phyloP scores from a whole-genome alignment of 2,329 filamentous ascomycete species.

The Remersonia thermophila region DNA sequence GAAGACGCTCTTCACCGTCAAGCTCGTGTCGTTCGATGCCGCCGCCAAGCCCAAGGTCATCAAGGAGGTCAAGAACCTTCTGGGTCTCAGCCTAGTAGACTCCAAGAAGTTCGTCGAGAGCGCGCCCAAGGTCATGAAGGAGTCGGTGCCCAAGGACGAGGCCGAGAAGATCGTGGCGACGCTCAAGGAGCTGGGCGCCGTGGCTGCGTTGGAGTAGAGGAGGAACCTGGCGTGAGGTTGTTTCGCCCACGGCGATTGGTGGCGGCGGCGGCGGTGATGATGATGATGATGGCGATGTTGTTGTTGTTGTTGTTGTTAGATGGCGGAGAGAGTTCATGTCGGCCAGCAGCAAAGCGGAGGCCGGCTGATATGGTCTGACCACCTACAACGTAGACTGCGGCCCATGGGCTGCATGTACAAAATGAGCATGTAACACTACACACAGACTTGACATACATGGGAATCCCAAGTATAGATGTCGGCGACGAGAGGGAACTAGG shows the following conservation, averaged over 20 bases:
- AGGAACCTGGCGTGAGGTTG: too few relatives aligned
- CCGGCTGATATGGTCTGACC: neutral
- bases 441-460: constrained; percentile 9
- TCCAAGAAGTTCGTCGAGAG: constrained; percentile 99
- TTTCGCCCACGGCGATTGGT: too few relatives aligned
- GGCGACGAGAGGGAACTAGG: too few relatives aligned
- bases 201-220: constrained; percentile 75
- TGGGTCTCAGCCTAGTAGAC: constrained; percentile 92
- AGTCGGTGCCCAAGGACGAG: constrained; percentile 96
- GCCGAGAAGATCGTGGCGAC: constrained; percentile 94
- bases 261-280: constrained; percentile 4
- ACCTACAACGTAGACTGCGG: constrained; percentile 8
- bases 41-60: constrained; percentile 95
- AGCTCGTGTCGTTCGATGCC: constrained; percentile 82
- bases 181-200: constrained; percentile 85
- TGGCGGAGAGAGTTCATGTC: too few relatives aligned
- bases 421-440: constrained; percentile 18
- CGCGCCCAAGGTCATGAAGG: constrained; percentile 97
- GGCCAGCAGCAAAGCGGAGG: constrained; percentile 17
- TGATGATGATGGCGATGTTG: too few relatives aligned
- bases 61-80: constrained; percentile 97
- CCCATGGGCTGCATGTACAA: constrained; percentile 15
- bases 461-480: too few relatives aligned
- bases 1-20: constrained; percentile 94
- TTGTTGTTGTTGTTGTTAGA: too few relatives aligned